phyloP scores from a whole-genome alignment of 2,329 filamentous ascomycete species.

The Colletotrichum orbiculare region DNA sequence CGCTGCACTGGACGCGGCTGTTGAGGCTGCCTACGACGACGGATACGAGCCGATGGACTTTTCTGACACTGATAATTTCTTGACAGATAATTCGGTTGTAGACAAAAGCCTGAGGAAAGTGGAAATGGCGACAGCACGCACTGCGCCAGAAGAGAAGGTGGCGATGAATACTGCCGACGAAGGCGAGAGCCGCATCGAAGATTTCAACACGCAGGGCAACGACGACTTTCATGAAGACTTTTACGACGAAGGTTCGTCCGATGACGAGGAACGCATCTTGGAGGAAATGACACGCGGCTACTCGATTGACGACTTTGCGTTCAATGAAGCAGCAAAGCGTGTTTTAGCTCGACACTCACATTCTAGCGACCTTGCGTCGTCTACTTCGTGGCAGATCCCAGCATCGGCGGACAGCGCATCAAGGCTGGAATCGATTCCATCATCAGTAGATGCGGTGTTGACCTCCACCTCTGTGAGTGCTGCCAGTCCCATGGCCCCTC shows the following conservation, averaged over 20 bases:
- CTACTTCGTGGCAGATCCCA: conserved; percentile 81
- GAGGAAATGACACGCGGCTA: conserved; percentile 91
- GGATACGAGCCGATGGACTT: conserved; percentile 79
- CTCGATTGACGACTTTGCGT: conserved; percentile 78
- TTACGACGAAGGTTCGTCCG: conserved; percentile 72
- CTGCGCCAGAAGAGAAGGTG: conserved; percentile 78
- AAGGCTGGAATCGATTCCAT: not conserved
- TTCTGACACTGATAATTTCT: conserved; percentile 41
- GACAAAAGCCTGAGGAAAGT: conserved; percentile 72
- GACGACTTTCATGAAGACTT: conserved; percentile 62
- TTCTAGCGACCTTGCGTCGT: conserved; percentile 81
- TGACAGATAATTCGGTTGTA: conserved; percentile 46
- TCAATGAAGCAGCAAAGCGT: conserved; percentile 15
- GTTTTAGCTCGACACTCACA: conserved; percentile 80
- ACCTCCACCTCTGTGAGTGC: conserved; percentile 40
- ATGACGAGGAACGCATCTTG: conserved; percentile 80
- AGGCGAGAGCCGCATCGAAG: conserved; percentile 39
- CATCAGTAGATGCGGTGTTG: conserved; percentile 31
- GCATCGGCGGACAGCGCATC: conserved; percentile 39
- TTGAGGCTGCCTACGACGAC: conserved; percentile 95
- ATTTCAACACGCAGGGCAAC: conserved; percentile 50
- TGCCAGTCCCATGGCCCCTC: conserved; percentile 53
- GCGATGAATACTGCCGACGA: conserved; percentile 51
- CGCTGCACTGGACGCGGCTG: conserved; percentile 91
- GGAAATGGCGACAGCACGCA: conserved; percentile 80